Evolutionary conservation across 768 basidiomycete genomes (phyloP).

Genomic region (Boletus subcaerulescens): DNA sequence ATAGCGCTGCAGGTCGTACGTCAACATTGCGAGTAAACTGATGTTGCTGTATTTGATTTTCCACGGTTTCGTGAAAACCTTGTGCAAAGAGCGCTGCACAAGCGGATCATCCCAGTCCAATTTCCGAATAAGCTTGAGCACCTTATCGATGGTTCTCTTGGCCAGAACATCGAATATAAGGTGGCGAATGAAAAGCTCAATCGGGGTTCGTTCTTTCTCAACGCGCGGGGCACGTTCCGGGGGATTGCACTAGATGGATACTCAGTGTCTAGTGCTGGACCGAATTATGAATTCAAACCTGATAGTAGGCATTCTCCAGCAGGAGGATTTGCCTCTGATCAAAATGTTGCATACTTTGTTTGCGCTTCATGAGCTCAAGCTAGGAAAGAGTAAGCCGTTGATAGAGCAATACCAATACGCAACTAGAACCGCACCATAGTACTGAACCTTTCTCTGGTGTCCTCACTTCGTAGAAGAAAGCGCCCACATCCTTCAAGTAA

Average conservation of each 20-base stretch:
- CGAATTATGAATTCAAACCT: constrained; percentile 44
- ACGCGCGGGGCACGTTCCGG: constrained; percentile 87
- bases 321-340: constrained; percentile 87
- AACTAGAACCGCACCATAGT: constrained; percentile 63
- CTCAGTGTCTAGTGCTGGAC: constrained; percentile 8
- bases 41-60: constrained; percentile 94
- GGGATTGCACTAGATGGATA: constrained; percentile 79
- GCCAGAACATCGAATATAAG: constrained; percentile 91
- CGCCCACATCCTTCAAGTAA: constrained; percentile 93
- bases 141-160: constrained; percentile 94
- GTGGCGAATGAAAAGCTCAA: constrained; percentile 94
- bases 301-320: constrained; percentile 97
- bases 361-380: constrained; percentile 93
- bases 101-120: constrained; percentile 88
- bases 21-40: constrained; percentile 86
- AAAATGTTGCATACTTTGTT: constrained; percentile 90
- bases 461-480: constrained; percentile 83
- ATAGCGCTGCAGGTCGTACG: constrained; percentile 92
- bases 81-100: constrained; percentile 65
- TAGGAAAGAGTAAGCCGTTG: constrained; percentile 33
- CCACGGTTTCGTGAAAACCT: constrained; percentile 97
- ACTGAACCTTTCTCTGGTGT: constrained; percentile 81
- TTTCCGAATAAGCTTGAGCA: constrained; percentile 88
- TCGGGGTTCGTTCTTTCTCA: constrained; percentile 79
- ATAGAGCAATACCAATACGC: background rate